Base-by-base conservation (phyloP, 164 flowering plant species). In the Berberis vulgaris region DNA sequence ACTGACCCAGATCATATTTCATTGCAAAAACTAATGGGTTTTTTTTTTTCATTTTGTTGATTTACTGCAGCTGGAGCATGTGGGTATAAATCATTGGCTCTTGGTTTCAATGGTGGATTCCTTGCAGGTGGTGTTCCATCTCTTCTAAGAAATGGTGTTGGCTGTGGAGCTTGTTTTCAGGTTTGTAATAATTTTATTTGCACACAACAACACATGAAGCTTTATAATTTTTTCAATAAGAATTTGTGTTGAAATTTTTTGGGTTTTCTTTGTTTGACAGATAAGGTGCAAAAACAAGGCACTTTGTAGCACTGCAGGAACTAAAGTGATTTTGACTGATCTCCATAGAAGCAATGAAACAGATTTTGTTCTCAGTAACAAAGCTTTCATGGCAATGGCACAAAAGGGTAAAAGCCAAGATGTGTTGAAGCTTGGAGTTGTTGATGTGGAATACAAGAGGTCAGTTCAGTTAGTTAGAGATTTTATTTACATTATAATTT, bases 121-220 rank as follows among this genome's bases (percentile, higher is more conserved):
- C 59, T 86, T 71, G 99, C 93, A 12, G 99, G 84, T 63, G 95
- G 74, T 65, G 78, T 72, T 67, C 67, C 93, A 67, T 73, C 83
- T 7, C 73, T 88, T 41, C 89, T 62, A 78, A 84, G 85, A 71
- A 67, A 82, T 45, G 99, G 99, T 39, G 85, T 88, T 77, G 95
- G 93, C 10, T 94, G 97, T 74, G 97, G 97, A 42, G 87, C 86
- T 6, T 93, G 98, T 71, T 85, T 84, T 77, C 88, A 86, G 86
- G 96, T 86, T 50, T 5, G 3, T 5, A 8, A 50, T 10, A 50
- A n/a, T 2, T 50, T 50, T 8, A 9, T n/a, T 4, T 5, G 12
- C 9, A 7, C 12, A n/a, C 10, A 7, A 9, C 2, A 8, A 5
- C 2, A 5, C 54, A 50, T 50, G 2, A 5, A 8, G 11, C 8